phyloP scores from a whole-genome alignment of 371 early-diverging fungal species.

The Funneliformis caledonium region DNA sequence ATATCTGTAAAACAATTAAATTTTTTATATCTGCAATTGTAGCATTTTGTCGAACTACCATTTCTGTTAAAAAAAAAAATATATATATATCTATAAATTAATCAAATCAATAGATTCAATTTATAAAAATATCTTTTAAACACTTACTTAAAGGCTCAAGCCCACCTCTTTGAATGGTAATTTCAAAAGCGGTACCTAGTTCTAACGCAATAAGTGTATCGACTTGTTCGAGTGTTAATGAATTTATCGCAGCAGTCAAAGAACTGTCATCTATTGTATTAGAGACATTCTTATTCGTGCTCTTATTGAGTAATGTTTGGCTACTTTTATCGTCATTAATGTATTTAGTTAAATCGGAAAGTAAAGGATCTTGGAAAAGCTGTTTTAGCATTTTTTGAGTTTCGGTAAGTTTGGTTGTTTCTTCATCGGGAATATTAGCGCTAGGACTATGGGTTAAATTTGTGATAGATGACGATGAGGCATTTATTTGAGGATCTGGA shows the following conservation, averaged over 20 bases:
- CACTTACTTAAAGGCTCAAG: constrained; percentile 29
- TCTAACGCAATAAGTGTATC: constrained; percentile 38
- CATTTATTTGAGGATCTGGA: constrained; percentile 14
- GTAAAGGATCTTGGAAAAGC: constrained; percentile 34
- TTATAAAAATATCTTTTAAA: background rate
- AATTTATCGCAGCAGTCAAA: background rate
- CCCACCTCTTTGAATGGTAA: constrained; percentile 5
- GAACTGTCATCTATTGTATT: background rate
- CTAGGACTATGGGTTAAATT: too few relatives aligned
- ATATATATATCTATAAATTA: background rate
- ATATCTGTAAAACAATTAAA: constrained; percentile 10
- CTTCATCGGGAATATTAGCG: background rate
- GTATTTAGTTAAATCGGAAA: constrained; percentile 29
- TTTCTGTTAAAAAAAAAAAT: background rate
- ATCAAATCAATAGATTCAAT: background rate
- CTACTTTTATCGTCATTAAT: background rate
- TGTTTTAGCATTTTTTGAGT: constrained; percentile 27
- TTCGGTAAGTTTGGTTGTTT: constrained; percentile 2
- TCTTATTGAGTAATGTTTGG: background rate
- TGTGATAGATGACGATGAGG: background rate
- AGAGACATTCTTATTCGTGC: background rate
- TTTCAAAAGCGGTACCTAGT: constrained; percentile 36
- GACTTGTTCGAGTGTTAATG: constrained; percentile 24
- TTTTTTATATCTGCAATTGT: constrained; percentile 32
- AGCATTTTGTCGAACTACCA: constrained; percentile 34